These are phyloP conservation scores for Neurospora tetrasperma DNA, from an alignment of 495 filamentous ascomycete genomes.

Conservation along the genomic window DNA sequence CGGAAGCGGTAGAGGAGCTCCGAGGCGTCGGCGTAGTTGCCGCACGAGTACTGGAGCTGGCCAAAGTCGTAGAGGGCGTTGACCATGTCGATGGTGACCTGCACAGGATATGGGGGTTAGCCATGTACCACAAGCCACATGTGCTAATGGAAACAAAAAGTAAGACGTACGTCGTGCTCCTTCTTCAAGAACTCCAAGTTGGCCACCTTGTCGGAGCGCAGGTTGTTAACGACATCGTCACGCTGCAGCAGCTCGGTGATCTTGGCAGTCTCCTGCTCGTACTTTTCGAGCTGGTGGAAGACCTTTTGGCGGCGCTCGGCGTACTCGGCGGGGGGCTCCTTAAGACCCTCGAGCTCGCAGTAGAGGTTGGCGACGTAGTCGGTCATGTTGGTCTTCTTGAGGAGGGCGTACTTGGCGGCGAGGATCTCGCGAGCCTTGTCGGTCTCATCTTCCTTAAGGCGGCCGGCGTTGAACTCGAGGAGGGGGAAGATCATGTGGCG, in stretches of 20 bases:
- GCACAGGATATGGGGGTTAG: not conserved
- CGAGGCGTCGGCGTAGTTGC: conserved; percentile 77
- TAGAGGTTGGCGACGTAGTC: conserved; percentile 89
- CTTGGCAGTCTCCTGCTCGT: conserved; percentile 74
- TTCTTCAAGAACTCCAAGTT: conserved; percentile 96
- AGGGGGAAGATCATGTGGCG: conserved; percentile 91
- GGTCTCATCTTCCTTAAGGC: conserved; percentile 42
- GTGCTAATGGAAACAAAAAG: not conserved
- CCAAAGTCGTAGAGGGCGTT: conserved; percentile 89
- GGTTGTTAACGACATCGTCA: conserved; percentile 75
- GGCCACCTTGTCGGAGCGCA: conserved; percentile 90
- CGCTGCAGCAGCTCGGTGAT: conserved; percentile 75
- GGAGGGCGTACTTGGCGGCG: conserved; percentile 77
- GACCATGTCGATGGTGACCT: conserved; percentile 88
- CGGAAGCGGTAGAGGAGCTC: conserved; percentile 93
- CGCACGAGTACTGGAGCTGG: conserved; percentile 92
- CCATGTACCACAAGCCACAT: not conserved
- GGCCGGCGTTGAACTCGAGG: conserved; percentile 64
- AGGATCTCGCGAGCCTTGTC: conserved; percentile 56
- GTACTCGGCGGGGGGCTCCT: conserved; percentile 74
- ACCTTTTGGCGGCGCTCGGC: conserved; percentile 81
- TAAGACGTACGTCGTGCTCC: conserved; percentile 47
- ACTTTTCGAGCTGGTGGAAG: conserved; percentile 64
- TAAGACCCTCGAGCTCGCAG: conserved; percentile 70
- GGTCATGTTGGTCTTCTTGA: conserved; percentile 95